Percentiles rank a stretch among this genome's conserved stretches.
Evolutionary conservation across 2,329 filamentous ascomycete species (phyloP).

Genomic region (Apiospora kogelbergensis): DNA sequence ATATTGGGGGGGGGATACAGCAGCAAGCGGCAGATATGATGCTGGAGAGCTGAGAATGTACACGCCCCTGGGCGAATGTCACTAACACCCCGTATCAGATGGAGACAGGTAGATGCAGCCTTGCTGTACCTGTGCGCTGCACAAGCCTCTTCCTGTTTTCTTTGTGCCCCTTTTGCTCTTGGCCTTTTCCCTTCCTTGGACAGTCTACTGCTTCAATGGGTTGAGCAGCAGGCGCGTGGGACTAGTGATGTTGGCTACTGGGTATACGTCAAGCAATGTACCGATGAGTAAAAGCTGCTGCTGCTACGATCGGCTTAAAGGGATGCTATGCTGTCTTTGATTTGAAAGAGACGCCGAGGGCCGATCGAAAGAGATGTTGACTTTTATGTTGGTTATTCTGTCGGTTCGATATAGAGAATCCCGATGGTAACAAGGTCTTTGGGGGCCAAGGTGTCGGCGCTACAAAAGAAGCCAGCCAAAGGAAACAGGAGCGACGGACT

Average conservation of each 20-base stretch:
- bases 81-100: constrained; percentile 1
- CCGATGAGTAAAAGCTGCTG: background rate
- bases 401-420: background rate
- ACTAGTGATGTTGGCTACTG: background rate
- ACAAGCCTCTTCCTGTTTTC: background rate
- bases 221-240: background rate
- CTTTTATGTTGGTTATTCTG: constrained; percentile 9
- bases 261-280: background rate
- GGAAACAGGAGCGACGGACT: background rate
- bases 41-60: background rate
- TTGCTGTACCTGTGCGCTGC: constrained; percentile 5
- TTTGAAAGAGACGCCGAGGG: background rate
- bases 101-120: constrained; percentile 7
- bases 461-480: background rate
- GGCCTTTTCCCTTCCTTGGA: background rate
- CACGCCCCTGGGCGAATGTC: background rate
- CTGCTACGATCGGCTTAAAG: constrained; percentile 1
- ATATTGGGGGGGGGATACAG: background rate
- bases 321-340: background rate
- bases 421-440: background rate
- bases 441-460: background rate
- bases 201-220: background rate
- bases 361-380: background rate
- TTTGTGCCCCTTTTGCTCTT: background rate
- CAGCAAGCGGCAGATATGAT: background rate